These are phyloP conservation scores for Suhomyces yuchorum DNA, from an alignment of 1,139 yeast species.

Conservation along the genomic window DNA sequence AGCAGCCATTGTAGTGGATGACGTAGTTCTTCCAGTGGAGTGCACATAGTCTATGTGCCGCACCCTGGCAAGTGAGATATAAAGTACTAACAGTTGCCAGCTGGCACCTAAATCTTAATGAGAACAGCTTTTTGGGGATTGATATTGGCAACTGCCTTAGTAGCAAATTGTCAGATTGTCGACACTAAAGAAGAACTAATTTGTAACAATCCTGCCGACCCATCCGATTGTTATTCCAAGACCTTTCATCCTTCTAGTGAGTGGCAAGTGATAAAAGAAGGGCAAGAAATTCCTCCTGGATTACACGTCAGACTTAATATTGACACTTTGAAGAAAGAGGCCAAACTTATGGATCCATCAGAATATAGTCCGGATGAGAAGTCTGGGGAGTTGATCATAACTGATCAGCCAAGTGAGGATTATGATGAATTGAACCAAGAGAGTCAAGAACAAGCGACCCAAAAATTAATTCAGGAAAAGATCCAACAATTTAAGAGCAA, in stretches of 20 bases:
- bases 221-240: constrained; percentile 62
- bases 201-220: constrained; percentile 49
- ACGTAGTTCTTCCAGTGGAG: neutral
- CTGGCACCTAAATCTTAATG: constrained; percentile 3
- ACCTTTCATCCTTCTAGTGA: constrained; percentile 60
- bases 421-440: constrained; percentile 17
- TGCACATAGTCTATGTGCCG: neutral
- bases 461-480: constrained; percentile 17
- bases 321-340: constrained; percentile 69
- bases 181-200: constrained; percentile 30
- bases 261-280: constrained; percentile 70
- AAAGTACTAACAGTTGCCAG: neutral
- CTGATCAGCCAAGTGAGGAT: constrained; percentile 15
- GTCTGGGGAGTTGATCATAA: constrained; percentile 21
- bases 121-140: constrained; percentile 4
- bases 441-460: constrained; percentile 13
- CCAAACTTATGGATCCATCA: constrained; percentile 50
- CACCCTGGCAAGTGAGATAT: neutral
- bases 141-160: constrained; percentile 2
- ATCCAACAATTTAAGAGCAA: constrained; percentile 18
- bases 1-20: constrained; percentile 2
- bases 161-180: constrained; percentile 13
- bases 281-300: constrained; percentile 77
- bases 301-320: constrained; percentile 71
- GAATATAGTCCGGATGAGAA: constrained; percentile 19